Evolutionary conservation across 441 rosid genomes (phyloP), one percentile per base, ranked within the genome.

Genomic region (Euphorbia celastroides): DNA sequence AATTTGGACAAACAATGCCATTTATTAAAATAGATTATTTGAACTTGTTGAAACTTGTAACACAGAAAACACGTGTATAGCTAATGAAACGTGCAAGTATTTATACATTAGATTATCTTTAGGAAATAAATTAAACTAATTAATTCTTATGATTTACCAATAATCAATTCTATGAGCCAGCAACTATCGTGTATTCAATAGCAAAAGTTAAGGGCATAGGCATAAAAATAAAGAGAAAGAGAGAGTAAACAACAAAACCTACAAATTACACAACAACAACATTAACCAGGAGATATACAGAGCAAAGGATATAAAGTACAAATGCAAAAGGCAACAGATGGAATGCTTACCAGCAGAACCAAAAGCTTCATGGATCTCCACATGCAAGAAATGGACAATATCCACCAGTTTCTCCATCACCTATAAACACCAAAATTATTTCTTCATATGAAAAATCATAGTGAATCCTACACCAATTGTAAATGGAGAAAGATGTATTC

Each of bases 361-460:
- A 78, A 89, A 94, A 68, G 90, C 90, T 69, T 89, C 98, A 27
- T 72, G 22, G 63, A 94, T 94, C n/a, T 83, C 78, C 69, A 82
- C 89, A 74, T 88, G 91, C 57, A 89, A 79, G 74, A 78, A 84
- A 60, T 87, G 69, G 71, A 86, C 90, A 46, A 88, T 83, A 72
- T 92, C 94, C 14, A 91, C 90, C 80, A 94, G 86, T 77, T 84
- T 88, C 83, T 83, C 98, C 73, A 80, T 78, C 62, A 88, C 83
- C 98, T 94, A 92, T 77, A 79, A 67, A 36, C 68, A 20, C 70
- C 46, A 19, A 65, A 25, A 68, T 77, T 46, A 73, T 70, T 60
- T 57, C 68, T 42, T n/a, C 19, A 19, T 5, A 50, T 22, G 23
- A 52, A 60, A 13, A 61, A 55, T 25, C 0, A 23, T 4, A 55